These are phyloP conservation scores for Talaromyces thailandensis DNA, from an alignment of 495 filamentous ascomycete genomes.

Conservation along the genomic window DNA sequence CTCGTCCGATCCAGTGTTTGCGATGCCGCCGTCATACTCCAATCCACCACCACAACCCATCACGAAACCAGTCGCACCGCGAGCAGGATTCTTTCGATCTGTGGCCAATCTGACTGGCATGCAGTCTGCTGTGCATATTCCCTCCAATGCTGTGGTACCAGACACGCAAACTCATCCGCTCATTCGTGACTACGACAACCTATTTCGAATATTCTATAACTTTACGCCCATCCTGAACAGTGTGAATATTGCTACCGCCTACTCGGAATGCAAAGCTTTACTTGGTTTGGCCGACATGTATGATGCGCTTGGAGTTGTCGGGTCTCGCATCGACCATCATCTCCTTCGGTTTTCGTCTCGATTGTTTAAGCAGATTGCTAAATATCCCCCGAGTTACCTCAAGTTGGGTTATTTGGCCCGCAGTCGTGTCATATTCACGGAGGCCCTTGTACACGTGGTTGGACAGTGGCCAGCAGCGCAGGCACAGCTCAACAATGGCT, in stretches of 20 bases:
- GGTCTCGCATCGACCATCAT: slow-evolving; percentile 87
- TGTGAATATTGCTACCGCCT: slow-evolving; percentile 81
- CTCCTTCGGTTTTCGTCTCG: slow-evolving; percentile 80
- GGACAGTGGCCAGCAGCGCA: slow-evolving; percentile 81
- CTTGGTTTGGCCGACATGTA: slow-evolving; percentile 82
- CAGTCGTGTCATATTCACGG: slow-evolving; percentile 78
- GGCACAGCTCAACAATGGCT: slow-evolving; percentile 59
- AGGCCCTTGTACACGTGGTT: slow-evolving; percentile 84
- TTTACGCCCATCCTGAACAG: slow-evolving; percentile 70
- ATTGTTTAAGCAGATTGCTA: slow-evolving; percentile 88
- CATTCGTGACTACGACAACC: slow-evolving; percentile 83
- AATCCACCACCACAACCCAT: slow-evolving; percentile 42
- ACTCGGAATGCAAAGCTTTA: slow-evolving; percentile 83
- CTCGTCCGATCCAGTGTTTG: slow-evolving; percentile 40
- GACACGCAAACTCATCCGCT: slow-evolving; percentile 53
- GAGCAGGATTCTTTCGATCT: slow-evolving; percentile 70
- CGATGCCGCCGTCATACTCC: slow-evolving; percentile 21
- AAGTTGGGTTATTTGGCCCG: slow-evolving; percentile 80
- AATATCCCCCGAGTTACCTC: slow-evolving; percentile 85
- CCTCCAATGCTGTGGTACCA: slow-evolving; percentile 19
- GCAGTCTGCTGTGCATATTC: slow-evolving; percentile 41
- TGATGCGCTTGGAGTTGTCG: slow-evolving; percentile 79
- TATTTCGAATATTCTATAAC: slow-evolving; percentile 91
- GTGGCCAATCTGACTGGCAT: slow-evolving; percentile 65
- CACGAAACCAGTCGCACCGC: slow-evolving; percentile 40